phyloP scores from a whole-genome alignment of 2,329 filamentous ascomycete genomes.

The Rhynchosporium secalis region DNA sequence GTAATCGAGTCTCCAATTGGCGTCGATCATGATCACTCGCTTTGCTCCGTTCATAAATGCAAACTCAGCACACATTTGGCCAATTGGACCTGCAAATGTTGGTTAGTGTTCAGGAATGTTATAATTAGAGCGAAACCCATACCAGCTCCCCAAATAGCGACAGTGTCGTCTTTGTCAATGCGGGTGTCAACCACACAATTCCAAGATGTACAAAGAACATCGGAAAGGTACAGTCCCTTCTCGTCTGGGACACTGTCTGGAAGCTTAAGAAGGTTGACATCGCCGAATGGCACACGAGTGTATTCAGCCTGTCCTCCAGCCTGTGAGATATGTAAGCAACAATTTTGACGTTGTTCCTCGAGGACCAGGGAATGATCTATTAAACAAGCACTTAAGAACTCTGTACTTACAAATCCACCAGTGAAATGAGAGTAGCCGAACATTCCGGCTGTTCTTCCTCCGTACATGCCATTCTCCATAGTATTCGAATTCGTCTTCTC shows the following conservation, averaged over 20 bases:
- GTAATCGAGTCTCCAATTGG: conserved; percentile 67
- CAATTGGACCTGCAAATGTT: conserved; percentile 60
- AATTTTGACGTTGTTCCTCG: neutral
- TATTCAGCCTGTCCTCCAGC: conserved; percentile 82
- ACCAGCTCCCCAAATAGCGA: conserved; percentile 76
- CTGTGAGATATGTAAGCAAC: neutral
- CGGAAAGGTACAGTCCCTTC: conserved; percentile 75
- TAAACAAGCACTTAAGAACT: neutral
- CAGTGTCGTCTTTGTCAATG: conserved; percentile 73
- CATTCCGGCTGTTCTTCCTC: conserved; percentile 71
- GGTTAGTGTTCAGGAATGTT: neutral
- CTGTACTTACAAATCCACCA: conserved; percentile 68
- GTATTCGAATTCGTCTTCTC: conserved; percentile 77
- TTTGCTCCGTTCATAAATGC: conserved; percentile 71
- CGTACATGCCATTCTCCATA: conserved; percentile 73
- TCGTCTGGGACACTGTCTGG: conserved; percentile 81
- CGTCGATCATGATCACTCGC: conserved; percentile 78
- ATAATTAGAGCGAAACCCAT: neutral
- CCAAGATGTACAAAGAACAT: conserved; percentile 78
- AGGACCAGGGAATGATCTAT: neutral
- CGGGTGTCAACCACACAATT: conserved; percentile 81
- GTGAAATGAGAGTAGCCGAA: conserved; percentile 78
- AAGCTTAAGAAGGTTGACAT: conserved; percentile 78
- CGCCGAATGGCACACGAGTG: conserved; percentile 75
- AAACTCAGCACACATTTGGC: conserved; percentile 80